Evolutionary conservation across 2,329 filamentous ascomycete species (phyloP), one percentile per base, ranked within the genome.

Genomic region (Didymella lethalis): DNA sequence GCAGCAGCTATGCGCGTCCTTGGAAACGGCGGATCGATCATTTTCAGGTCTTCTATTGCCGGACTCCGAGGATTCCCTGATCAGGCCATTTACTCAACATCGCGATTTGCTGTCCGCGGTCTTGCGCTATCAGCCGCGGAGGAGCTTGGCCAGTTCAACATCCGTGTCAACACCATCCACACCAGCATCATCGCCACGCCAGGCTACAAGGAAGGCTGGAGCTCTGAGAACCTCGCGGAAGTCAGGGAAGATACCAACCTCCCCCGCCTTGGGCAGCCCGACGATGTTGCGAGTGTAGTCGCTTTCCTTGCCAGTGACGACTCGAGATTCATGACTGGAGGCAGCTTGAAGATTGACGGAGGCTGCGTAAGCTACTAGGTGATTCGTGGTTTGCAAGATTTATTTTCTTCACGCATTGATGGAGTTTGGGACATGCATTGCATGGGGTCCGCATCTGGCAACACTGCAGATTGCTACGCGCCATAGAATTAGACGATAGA

Each of bases 81-180:
- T 7, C 68, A 77, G 16, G 72, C 71, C 20, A 64, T 73, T 10
- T 78, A 78, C 62, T 76, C 75, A 5, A 70, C 69, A 1, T 73
- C 75, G 32, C 77, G 78, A 43, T 78, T 78, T 46, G 77, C 77
- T 14, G 59, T 75, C 7, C 73, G 76, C 7, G 77, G 77, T 14
- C 72, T 79, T n/a, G 75, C 75, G 28, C 66, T 75, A 6, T 76
- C 76, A 7, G 77, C 77, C 26, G 76, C 77, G 7, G 69, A 70
- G 18, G 77, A 78, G 57, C 66, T 79, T 4, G 77, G 76, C 8
- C 73, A 72, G 31, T 65, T 71, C 49, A 72, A 73, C 41, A 78
- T 78, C 57, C 74, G 77, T 28, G 77, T 78, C 53, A 79, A 78
- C 63, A 78, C 76, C 2, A 75, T 79, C 16, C 77, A 79, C 59